A percentile compares a stretch with the other conserved stretches of the same genome.
phyloP scores from a whole-genome alignment of 202 grass and related monocot genomes.

The Zizania palustris region DNA sequence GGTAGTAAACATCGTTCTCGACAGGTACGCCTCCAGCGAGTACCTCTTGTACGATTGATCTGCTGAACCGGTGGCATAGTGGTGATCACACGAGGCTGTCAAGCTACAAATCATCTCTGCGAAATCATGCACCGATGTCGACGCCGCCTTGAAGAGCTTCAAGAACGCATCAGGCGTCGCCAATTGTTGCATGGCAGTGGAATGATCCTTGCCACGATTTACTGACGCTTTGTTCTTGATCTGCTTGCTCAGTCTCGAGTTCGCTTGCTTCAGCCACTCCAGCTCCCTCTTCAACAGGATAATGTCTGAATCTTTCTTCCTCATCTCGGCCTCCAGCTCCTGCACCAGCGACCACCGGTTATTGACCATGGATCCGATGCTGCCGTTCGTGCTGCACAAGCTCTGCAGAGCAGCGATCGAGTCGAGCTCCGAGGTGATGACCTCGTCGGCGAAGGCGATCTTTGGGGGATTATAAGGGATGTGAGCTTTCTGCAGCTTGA shows the following conservation, averaged over 20 bases:
- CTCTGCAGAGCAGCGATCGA: not conserved
- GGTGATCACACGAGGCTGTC: not conserved
- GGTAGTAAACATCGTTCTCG: not conserved
- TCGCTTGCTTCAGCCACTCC: not conserved
- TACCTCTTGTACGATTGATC: not conserved
- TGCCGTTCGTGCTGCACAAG: not conserved
- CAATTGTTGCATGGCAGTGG: not conserved
- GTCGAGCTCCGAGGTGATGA: constrained; percentile 27
- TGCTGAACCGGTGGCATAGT: not conserved
- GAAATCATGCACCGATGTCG: not conserved
- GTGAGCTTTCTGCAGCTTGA: constrained; percentile 35
- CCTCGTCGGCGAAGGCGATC: constrained; percentile 12
- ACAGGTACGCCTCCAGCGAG: constrained; percentile 14
- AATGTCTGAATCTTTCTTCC: constrained; percentile 35
- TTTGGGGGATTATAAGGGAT: constrained; percentile 20
- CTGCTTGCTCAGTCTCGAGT: constrained; percentile 14
- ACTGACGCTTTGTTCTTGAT: not conserved
- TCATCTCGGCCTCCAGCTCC: constrained; percentile 11
- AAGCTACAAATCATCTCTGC: not conserved
- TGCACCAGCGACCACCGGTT: constrained; percentile 21
- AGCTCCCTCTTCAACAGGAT: not conserved
- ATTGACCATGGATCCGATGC: not conserved
- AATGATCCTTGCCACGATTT: not conserved
- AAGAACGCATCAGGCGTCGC: not conserved
- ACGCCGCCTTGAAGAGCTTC: not conserved